Conservation (phyloP, 345 rosid genomes). For the Eucalyptus sp. region DNA sequence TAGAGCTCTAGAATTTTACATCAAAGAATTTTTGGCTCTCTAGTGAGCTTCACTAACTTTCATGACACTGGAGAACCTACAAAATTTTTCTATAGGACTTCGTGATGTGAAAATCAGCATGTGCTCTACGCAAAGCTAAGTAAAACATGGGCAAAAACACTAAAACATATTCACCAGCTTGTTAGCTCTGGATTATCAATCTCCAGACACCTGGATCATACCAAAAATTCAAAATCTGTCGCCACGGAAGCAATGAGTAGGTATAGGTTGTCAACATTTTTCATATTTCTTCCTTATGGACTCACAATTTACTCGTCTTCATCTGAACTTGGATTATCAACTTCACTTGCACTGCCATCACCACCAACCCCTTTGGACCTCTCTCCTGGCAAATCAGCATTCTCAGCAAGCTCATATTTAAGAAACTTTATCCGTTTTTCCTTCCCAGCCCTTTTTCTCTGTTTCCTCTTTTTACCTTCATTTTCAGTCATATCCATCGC, state of each 20-base stretch:
- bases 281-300: neutral
- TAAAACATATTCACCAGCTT: neutral
- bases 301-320: neutral
- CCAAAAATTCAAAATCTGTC: neutral
- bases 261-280: neutral
- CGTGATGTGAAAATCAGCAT: neutral
- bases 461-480: conserved; percentile 16
- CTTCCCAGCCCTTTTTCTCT: neutral
- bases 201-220: neutral
- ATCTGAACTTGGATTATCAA: conserved; percentile 26
- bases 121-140: neutral
- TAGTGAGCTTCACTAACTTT: neutral
- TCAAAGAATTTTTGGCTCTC: neutral
- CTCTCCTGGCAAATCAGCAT: conserved; percentile 2
- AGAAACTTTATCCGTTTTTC: conserved; percentile 15
- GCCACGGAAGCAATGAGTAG: neutral
- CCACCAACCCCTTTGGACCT: neutral
- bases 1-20: neutral
- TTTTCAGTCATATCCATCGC: conserved; percentile 6
- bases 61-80: neutral
- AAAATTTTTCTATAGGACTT: neutral
- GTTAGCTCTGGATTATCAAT: neutral
- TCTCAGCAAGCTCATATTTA: conserved; percentile 5
- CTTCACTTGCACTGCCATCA: conserved; percentile 29
- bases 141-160: neutral